Conservation (phyloP, 2,329 filamentous ascomycete species). For the Pseudogymnoascus sp. region DNA sequence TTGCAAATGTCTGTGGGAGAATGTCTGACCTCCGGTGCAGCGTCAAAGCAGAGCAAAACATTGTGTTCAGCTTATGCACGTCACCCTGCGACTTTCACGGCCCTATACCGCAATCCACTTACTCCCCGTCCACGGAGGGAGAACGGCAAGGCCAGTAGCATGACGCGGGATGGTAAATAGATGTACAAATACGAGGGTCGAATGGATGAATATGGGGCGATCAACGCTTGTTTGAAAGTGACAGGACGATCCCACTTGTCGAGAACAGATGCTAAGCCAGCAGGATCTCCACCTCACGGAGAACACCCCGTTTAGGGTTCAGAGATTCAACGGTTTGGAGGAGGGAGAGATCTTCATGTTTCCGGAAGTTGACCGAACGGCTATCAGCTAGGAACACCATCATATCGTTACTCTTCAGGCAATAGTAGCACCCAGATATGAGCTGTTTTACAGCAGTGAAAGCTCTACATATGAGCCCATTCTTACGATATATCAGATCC, state of each 20-base stretch:
- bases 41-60: slow-evolving; percentile 1
- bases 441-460: not conserved
- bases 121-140: not conserved
- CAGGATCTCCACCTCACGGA: not conserved
- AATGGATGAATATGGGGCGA: not conserved
- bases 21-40: not conserved
- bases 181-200: not conserved
- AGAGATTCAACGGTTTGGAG: not conserved
- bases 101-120: not conserved
- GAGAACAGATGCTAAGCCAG: not conserved
- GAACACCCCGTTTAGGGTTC: not conserved
- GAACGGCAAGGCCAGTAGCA: not conserved
- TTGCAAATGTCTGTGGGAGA: not conserved
- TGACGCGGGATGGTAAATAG: not conserved
- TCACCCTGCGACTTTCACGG: not conserved
- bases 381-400: not conserved
- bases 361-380: not conserved
- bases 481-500: not conserved
- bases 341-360: not conserved
- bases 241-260: not conserved
- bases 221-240: slow-evolving; percentile 2
- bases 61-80: not conserved
- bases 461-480: not conserved
- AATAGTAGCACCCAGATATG: not conserved
- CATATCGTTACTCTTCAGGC: not conserved